Base-by-base conservation (phyloP, 1,284 basidiomycete genomes). In the Moesziomyces globuligerus region DNA sequence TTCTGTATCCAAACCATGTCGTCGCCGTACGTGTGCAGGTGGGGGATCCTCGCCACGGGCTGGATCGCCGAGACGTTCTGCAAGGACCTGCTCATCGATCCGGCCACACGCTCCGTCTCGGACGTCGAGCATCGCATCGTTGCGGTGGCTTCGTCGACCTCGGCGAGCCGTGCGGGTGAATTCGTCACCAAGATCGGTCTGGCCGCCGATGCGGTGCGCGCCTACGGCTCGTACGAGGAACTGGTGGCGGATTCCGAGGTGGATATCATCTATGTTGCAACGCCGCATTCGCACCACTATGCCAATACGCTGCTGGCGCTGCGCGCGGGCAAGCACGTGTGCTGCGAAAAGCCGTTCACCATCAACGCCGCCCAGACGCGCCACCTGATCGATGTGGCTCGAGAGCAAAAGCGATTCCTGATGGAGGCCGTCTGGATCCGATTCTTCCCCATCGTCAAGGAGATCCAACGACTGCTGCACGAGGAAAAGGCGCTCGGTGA, bases 201-300 rank as follows among this genome's bases (percentile, higher is more conserved):
- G 17, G 85, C 80, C 0, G 76, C 83, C 36, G 32, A 34, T 11
- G 81, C 82, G 23, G 87, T 89, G 74, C 90, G 89, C 76, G 87
- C 89, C 4, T 92, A 89, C 72, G 91, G 90, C 13, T 87, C 86
- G 20, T 95, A 96, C 78, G 86, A 88, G 48, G 89, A 90, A 52
- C 88, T 95, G 1, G 92, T 89, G 72, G 85, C 86, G 10, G 90
- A 93, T 79, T 84, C 86, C 65, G 88, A 90, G 39, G 61, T 86
- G 68, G 72, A 85, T 45, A 83, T 69, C 38, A 45, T 67, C 34
- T 61, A 86, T 58, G 23, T 79, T 88, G 90, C 91, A 21, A 94
- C 93, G 1, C 93, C 93, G 5, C 92, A 95, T 81, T 90, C 91
- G 0, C 86, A 87, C 62, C 93, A 96, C 85, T 92, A 92, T 80